phyloP scores from a whole-genome alignment of 2,329 filamentous ascomycete species.

The Clonostachys sp. region DNA sequence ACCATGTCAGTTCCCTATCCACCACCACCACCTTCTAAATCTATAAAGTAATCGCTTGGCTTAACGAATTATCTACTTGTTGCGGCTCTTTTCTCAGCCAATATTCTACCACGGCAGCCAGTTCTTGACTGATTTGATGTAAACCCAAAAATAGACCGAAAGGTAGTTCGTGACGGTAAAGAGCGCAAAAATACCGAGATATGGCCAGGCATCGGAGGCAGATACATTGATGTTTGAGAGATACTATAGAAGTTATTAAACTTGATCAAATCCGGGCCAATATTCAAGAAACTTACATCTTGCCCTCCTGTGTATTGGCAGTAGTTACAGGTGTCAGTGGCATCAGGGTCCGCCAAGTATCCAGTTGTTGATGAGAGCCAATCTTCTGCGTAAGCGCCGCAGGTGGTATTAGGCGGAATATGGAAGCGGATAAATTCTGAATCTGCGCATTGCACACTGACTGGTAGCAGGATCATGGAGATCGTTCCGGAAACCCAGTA shows the following conservation, averaged over 20 bases:
- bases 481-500: constrained; percentile 65
- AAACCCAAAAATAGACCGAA: constrained; percentile 4
- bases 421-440: constrained; percentile 59
- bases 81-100: too few species aligned
- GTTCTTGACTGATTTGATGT: constrained; percentile 5
- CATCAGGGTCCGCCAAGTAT: constrained; percentile 5
- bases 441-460: constrained; percentile 48
- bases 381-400: constrained; percentile 43
- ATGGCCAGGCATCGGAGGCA: constrained; percentile 1
- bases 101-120: constrained; percentile 4
- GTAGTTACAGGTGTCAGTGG: constrained; percentile 2
- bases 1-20: too few species aligned
- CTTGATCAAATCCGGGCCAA: too few species aligned
- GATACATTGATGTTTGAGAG: neutral
- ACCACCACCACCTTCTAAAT: too few species aligned
- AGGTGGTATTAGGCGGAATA: constrained; percentile 47
- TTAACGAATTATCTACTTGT: too few species aligned
- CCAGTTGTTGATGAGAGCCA: constrained; percentile 22
- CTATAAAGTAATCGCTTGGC: too few species aligned
- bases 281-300: constrained; percentile 1
- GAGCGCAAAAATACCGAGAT: constrained; percentile 1
- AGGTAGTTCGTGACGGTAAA: constrained; percentile 3
- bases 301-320: constrained; percentile 3
- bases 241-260: neutral
- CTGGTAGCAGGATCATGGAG: constrained; percentile 59